Evolutionary conservation across 2,329 filamentous ascomycete species (phyloP).

Genomic region (Graphium sp.): DNA sequence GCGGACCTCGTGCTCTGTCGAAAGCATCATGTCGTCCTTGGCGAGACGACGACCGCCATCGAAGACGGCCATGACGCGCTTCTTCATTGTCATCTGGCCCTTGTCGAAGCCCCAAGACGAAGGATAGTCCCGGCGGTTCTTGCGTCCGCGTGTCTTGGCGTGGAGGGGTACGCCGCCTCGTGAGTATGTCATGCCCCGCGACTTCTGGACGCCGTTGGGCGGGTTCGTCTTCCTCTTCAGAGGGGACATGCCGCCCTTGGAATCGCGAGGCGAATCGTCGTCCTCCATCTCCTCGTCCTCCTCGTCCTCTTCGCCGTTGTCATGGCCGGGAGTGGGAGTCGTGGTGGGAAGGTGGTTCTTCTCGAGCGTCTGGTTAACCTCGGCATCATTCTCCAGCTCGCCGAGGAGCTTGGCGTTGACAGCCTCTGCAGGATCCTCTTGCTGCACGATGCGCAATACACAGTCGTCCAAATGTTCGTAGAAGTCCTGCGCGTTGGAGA

Average conservation of each 20-base stretch:
- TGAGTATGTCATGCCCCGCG: constrained; percentile 60
- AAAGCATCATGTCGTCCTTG: constrained; percentile 99
- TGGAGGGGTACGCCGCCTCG: constrained; percentile 50
- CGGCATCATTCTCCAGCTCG: constrained; percentile 46
- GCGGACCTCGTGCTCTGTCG: constrained; percentile 85
- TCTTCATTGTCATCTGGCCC: constrained; percentile 96
- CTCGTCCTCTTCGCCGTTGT: constrained; percentile 37
- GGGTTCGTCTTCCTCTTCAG: constrained; percentile 41
- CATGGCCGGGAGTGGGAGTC: constrained; percentile 17
- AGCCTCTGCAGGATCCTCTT: constrained; percentile 52
- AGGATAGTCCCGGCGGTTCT: constrained; percentile 87
- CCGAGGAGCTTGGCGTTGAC: constrained; percentile 52
- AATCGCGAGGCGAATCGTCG: constrained; percentile 23
- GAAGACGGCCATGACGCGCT: constrained; percentile 85
- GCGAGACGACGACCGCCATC: constrained; percentile 75
- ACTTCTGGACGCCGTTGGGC: constrained; percentile 43
- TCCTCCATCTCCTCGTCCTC: constrained; percentile 31
- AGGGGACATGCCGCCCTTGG: constrained; percentile 25
- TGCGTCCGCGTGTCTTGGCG: constrained; percentile 51
- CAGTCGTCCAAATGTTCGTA: constrained; percentile 89
- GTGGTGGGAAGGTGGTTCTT: constrained; percentile 41
- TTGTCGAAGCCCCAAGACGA: constrained; percentile 84
- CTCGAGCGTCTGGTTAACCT: constrained; percentile 44
- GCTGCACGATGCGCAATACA: constrained; percentile 54
- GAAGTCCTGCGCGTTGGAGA: constrained; percentile 89